phyloP scores from a whole-genome alignment of 2,329 filamentous ascomycete genomes.

The Alternaria consortialis region DNA sequence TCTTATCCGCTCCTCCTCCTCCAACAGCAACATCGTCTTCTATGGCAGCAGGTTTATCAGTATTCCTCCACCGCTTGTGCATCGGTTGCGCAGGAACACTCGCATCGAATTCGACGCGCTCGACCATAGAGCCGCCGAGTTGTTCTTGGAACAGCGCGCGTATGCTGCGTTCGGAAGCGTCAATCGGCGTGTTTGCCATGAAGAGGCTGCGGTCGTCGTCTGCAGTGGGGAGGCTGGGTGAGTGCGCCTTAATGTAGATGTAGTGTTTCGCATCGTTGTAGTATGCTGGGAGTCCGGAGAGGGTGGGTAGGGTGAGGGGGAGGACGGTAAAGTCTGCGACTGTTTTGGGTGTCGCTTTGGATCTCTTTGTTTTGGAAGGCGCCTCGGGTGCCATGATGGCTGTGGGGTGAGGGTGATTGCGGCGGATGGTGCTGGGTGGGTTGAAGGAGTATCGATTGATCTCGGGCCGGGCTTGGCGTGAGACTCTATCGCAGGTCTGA shows the following conservation, averaged over 20 bases:
- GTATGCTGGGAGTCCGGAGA: constrained; percentile 59
- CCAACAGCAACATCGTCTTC: constrained; percentile 29
- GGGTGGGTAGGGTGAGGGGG: constrained; percentile 65
- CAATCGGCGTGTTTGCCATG: constrained; percentile 86
- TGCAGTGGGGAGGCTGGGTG: constrained; percentile 70
- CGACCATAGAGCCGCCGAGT: constrained; percentile 80
- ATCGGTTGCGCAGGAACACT: constrained; percentile 49
- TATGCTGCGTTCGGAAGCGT: constrained; percentile 80
- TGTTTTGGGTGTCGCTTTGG: constrained; percentile 33
- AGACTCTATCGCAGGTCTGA: neutral
- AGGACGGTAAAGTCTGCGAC: constrained; percentile 73
- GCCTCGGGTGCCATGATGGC: constrained; percentile 30
- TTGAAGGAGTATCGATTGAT: neutral
- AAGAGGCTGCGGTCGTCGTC: constrained; percentile 83
- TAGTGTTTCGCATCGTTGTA: constrained; percentile 70
- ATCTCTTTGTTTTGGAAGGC: constrained; percentile 24
- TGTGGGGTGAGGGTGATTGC: constrained; percentile 8
- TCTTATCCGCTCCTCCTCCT: neutral
- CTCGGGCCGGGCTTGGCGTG: too few species aligned
- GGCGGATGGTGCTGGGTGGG: neutral
- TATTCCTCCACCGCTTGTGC: constrained; percentile 58
- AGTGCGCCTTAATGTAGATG: constrained; percentile 85
- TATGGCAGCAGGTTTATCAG: constrained; percentile 37
- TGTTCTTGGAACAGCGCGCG: constrained; percentile 77
- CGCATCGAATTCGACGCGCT: constrained; percentile 76